Evolutionary conservation across 2,329 filamentous ascomycete genomes (phyloP), one percentile per base, ranked within the genome.

Genomic region (Cladophialophora yegresii): DNA sequence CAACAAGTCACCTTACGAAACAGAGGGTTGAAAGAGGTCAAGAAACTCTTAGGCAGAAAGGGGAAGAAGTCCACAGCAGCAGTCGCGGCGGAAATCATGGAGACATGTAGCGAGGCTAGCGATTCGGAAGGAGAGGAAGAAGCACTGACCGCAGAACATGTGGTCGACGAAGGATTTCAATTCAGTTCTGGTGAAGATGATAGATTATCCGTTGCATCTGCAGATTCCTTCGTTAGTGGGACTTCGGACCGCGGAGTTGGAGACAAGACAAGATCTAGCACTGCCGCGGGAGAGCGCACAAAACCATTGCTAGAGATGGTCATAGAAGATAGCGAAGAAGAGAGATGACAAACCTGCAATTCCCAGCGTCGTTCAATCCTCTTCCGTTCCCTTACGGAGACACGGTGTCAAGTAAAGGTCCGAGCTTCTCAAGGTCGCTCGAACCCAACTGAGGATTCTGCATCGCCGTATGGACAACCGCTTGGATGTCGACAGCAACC

Each of bases 1-100:
- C 93, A 87, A 73, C 93, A 96, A 74, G 77, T 96, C 70, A 95
- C 84, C 57, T 77, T 96, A 55, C 84, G 93, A 33, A 80, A 85
- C 40, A 84, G 91, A 26, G 92, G 89, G 0, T 77, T 83, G 61
- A 89, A 89, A 63, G 89, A 92, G 69, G 79, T 93, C 0, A 84
- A 87, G 47, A 86, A 86, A 69, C 72, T 96, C 28, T 81, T 92
- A 70, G 90, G 86, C 74, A 78, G 78, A 64, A 80, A 77, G 65
- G 33, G 28, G 13, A 72, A 65, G n/a, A 72, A 68, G 26, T 65
- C 67, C 13, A 77, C 73, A 68, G 68, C 66, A n/a, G 74, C 72
- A 4, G 75, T 67, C 58, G 73, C 60, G 66, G 72, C 66, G 61
- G 71, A 66, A 58, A 56, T 67, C 6, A 36, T 61, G 28, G 61